phyloP scores from a whole-genome alignment of 2,329 filamentous ascomycete species.

The Huntiella moniliformis region DNA sequence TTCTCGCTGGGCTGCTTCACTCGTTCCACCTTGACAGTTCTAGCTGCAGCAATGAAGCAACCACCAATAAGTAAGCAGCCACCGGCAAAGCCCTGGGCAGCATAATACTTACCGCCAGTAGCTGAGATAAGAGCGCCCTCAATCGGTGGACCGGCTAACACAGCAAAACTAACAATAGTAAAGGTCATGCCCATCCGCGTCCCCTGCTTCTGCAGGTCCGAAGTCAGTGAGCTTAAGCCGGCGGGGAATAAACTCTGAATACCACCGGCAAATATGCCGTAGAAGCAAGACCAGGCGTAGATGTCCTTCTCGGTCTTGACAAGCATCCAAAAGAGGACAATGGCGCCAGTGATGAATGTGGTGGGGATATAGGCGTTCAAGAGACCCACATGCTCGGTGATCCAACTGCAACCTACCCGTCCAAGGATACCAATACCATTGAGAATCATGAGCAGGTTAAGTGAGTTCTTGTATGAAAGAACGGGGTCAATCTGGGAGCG shows the following conservation, averaged over 20 bases:
- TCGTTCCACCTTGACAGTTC: conserved; percentile 3
- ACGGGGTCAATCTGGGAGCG: conserved; percentile 21
- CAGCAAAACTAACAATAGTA: conserved; percentile 33
- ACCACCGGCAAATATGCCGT: conserved; percentile 43
- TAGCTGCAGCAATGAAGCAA: conserved; percentile 1
- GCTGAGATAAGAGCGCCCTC: conserved; percentile 29
- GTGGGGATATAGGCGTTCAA: conserved; percentile 41
- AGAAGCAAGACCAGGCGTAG: conserved; percentile 43
- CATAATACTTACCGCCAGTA: conserved; percentile 23
- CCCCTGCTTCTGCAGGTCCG: conserved; percentile 31
- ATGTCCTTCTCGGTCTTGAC: conserved; percentile 31
- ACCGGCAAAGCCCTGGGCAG: conserved; percentile 31
- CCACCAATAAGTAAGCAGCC: conserved; percentile 10
- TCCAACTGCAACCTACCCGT: conserved; percentile 35
- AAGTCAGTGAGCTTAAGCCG: conserved; percentile 25
- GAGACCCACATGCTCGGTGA: conserved; percentile 39
- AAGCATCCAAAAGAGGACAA: conserved; percentile 38
- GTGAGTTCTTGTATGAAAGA: conserved; percentile 28
- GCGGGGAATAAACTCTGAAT: conserved; percentile 51
- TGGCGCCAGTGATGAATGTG: conserved; percentile 22
- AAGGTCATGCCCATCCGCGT: conserved; percentile 41
- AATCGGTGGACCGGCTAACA: conserved; percentile 33
- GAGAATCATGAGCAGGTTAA: conserved; percentile 44
- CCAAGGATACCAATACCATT: conserved; percentile 43
- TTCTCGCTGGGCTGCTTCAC: conserved; percentile 4